These are phyloP conservation scores for Mycena vitilis DNA, from an alignment of 768 basidiomycete genomes.

Conservation along the genomic window DNA sequence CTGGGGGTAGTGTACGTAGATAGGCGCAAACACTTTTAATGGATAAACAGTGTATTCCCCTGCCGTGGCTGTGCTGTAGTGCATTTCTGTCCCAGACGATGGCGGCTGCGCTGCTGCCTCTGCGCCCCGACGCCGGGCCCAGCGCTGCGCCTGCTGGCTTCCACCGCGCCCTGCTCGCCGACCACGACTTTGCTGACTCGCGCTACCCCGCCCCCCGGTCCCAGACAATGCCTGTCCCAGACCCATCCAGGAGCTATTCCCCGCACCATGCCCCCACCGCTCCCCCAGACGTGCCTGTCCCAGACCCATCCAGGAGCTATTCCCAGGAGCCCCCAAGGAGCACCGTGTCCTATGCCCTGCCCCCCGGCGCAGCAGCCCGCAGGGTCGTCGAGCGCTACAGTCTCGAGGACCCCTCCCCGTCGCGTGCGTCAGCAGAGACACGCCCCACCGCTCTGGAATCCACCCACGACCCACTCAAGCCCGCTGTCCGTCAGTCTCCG, in stretches of 20 bases:
- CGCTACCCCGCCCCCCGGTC: conserved; percentile 31
- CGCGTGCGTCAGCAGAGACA: conserved; percentile 50
- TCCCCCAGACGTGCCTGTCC: conserved; percentile 48
- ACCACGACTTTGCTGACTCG: conserved; percentile 29
- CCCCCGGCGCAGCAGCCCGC: conserved; percentile 56
- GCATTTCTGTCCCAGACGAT: neutral
- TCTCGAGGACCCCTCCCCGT: conserved; percentile 56
- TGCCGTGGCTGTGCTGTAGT: conserved; percentile 2
- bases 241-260: conserved; percentile 22
- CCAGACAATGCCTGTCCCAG: conserved; percentile 19
- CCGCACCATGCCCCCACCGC: conserved; percentile 30
- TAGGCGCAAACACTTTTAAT: conserved; percentile 3
- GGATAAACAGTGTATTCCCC: no score
- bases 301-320: conserved; percentile 45
- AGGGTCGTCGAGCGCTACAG: conserved; percentile 63
- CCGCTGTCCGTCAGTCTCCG: conserved; percentile 40
- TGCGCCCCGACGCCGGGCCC: conserved; percentile 16
- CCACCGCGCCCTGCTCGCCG: conserved; percentile 28
- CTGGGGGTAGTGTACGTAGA: conserved; percentile 24
- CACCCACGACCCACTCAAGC: conserved; percentile 37
- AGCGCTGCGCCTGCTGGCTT: conserved; percentile 22
- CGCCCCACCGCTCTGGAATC: conserved; percentile 46
- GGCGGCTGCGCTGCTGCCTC: conserved; percentile 19
- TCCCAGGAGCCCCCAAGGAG: conserved; percentile 53
- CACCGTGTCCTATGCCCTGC: conserved; percentile 58